phyloP scores from a whole-genome alignment of 345 rosid species.

The Pistacia atlantica region DNA sequence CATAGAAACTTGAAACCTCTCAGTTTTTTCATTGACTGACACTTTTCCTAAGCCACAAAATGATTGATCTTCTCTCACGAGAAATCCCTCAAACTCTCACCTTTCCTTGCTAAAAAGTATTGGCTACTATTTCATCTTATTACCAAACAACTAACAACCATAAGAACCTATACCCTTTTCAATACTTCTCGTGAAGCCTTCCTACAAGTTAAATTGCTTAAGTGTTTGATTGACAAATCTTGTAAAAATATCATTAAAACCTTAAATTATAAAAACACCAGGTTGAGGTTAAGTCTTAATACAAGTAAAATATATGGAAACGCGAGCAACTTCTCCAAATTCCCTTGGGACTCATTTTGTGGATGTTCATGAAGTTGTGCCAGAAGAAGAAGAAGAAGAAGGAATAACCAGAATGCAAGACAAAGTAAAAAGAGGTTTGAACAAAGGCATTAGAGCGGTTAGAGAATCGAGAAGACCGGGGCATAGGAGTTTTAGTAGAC shows the following conservation, averaged over 20 bases:
- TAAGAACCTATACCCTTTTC: background rate
- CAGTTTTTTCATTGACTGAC: no score
- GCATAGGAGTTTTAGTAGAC: conserved; percentile 59
- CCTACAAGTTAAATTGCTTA: background rate
- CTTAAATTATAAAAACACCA: background rate
- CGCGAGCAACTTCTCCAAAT: conserved; percentile 23
- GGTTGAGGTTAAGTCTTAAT: background rate
- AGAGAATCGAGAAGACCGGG: conserved; percentile 45
- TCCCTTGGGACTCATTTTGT: conserved; percentile 45
- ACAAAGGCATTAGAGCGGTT: conserved; percentile 27
- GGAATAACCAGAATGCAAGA: conserved; percentile 27
- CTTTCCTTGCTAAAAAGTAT: conserved; percentile 19
- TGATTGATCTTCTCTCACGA: conserved; percentile 31
- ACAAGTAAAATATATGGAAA: conserved; percentile 19
- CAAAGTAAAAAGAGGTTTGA: conserved; percentile 24
- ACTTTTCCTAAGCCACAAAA: conserved; percentile 16
- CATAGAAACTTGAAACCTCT: no score
- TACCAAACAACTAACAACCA: conserved; percentile 12
- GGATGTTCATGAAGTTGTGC: conserved; percentile 67
- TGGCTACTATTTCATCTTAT: conserved; percentile 30
- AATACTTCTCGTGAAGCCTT: conserved; percentile 35
- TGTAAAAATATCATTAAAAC: background rate
- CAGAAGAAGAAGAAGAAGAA: conserved; percentile 47
- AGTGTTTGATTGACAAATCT: background rate
- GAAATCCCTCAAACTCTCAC: conserved; percentile 31